These are phyloP conservation scores for Sugiyamaella lignohabitans DNA, from an alignment of 805 yeast species.

Conservation along the genomic window DNA sequence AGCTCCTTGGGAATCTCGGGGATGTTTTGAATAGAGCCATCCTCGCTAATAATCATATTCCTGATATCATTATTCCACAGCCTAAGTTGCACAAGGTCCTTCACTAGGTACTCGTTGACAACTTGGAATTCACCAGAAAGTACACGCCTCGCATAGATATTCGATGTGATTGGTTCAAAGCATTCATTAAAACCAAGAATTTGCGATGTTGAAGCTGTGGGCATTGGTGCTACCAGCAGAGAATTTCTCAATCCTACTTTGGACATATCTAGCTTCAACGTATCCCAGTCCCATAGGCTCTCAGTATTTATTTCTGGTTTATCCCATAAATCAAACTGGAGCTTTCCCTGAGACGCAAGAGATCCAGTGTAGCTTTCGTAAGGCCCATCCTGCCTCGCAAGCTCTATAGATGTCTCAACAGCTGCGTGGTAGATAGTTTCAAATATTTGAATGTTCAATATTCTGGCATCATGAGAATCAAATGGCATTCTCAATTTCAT, in stretches of 20 bases:
- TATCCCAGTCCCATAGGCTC: slow-evolving; percentile 75
- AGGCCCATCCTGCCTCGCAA: slow-evolving; percentile 61
- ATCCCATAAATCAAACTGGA: slow-evolving; percentile 85
- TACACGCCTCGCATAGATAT: slow-evolving; percentile 80
- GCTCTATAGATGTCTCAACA: slow-evolving; percentile 72
- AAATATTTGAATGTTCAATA: slow-evolving; percentile 70
- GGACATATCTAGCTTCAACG: slow-evolving; percentile 48
- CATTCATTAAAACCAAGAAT: slow-evolving; percentile 88
- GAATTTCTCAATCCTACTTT: slow-evolving; percentile 75
- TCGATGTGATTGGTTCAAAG: slow-evolving; percentile 89
- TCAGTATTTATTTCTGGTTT: slow-evolving; percentile 41
- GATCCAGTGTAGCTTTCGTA: slow-evolving; percentile 72
- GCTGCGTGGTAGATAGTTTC: slow-evolving; percentile 95
- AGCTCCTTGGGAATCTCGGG: slow-evolving; percentile 62
- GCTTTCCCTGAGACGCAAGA: slow-evolving; percentile 72
- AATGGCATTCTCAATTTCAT: slow-evolving; percentile 58
- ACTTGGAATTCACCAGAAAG: slow-evolving; percentile 88
- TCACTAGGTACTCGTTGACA: slow-evolving; percentile 72
- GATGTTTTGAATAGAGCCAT: slow-evolving; percentile 79
- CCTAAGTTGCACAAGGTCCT: slow-evolving; percentile 70
- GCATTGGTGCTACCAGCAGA: slow-evolving; percentile 87
- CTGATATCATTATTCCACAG: slow-evolving; percentile 74
- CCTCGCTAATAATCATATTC: slow-evolving; percentile 59
- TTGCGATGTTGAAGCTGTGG: slow-evolving; percentile 95
- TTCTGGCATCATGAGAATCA: slow-evolving; percentile 67